A percentile compares a stretch with the other conserved stretches of the same genome.
phyloP scores from a whole-genome alignment of 345 rosid genomes.

The Citrus sp. region DNA sequence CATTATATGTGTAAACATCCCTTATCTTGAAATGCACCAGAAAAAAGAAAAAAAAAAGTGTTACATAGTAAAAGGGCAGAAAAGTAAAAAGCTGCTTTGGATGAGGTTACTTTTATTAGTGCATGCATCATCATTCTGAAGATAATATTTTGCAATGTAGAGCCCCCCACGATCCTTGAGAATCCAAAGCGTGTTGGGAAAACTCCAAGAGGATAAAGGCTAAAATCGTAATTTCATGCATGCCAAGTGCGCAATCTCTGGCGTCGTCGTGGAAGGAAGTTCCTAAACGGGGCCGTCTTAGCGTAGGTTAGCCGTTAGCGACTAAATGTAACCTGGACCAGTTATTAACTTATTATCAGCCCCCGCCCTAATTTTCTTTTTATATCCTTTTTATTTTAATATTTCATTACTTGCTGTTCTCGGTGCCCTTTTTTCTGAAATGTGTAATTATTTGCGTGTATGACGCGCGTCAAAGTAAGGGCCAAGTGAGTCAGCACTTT shows the following conservation, averaged over 20 bases:
- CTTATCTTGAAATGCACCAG: background rate
- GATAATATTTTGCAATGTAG: background rate
- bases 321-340: constrained; percentile 12
- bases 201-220: constrained; percentile 7
- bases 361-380: background rate
- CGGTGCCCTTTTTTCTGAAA: background rate
- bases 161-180: constrained; percentile 5
- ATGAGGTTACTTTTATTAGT: background rate
- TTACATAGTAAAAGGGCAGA: background rate
- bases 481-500: background rate
- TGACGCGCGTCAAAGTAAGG: constrained; percentile 13
- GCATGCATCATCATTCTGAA: background rate
- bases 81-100: background rate
- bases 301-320: background rate
- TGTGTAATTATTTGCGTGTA: constrained; percentile 7
- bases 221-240: background rate
- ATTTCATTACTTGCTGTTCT: too few relatives aligned
- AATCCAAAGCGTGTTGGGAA: background rate
- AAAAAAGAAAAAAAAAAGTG: background rate
- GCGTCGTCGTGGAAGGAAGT: constrained; percentile 5
- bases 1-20: background rate
- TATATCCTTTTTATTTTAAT: too few relatives aligned
- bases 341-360: background rate
- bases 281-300: background rate
- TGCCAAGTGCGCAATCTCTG: constrained; percentile 21